Evolutionary conservation across 441 rosid species (phyloP), one percentile per base, ranked within the genome.

Genomic region (Euphorbia corollata): DNA sequence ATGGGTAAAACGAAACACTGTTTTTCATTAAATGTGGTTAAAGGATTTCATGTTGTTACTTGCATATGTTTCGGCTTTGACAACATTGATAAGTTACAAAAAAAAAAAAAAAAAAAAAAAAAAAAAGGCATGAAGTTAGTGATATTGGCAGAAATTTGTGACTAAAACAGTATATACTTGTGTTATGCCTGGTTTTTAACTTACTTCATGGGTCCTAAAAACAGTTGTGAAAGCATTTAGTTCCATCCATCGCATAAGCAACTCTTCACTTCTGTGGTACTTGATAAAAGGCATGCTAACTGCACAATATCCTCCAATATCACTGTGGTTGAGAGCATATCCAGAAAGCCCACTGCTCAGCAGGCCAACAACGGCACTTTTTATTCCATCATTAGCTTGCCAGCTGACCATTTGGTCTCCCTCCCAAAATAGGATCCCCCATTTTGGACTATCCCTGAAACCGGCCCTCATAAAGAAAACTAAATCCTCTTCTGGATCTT

Each of bases 401-500:
- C 89, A 87, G 74, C 92, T 87, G 38, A 85, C 92, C 89, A 87
- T 87, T 78, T 87, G 92, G 68, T 87, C 90, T 68, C 88, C 92
- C 81, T 87, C 90, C 92, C 90, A 87, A 65, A 87, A 87, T 30
- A 87, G 78, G 86, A 85, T 85, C 32, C 86, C 92, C 87, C 88
- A 84, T 75, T 76, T 84, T 24, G 90, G 92, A 74, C 88, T 87
- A 24, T 82, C 82, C 70, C 88, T 74, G 74, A 85, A 87, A 67
- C 90, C 92, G 51, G 90, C 87, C 71, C 92, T 84, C 86, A 83
- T 80, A 74, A 86, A 86, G 82, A 86, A 86, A 32, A 86, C 86
- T 69, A 84, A 69, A 13, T 57, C 69, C 32, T 80, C 88, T 71
- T 79, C 85, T 41, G 68, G 72, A 15, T 78, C 84, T 59, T 74